These are phyloP conservation scores for Arabidopsis thaliana DNA, from an alignment of 345 rosid species.

Conservation along the genomic window DNA sequence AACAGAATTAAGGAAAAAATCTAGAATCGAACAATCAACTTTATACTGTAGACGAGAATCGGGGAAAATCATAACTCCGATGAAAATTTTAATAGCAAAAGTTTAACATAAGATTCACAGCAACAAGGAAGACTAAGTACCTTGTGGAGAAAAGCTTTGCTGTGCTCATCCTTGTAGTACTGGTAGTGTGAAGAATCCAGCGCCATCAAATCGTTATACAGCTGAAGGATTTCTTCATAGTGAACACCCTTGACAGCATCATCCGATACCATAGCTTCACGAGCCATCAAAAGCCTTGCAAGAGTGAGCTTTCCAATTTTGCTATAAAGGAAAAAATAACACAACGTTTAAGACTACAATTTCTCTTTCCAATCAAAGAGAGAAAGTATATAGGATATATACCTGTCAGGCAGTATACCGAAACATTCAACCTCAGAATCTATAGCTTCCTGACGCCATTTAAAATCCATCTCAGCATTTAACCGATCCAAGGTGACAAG, in stretches of 20 bases:
- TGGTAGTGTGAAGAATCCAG: constrained; percentile 69
- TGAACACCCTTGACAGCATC: constrained; percentile 47
- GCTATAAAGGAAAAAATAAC: constrained; percentile 48
- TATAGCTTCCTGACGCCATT: constrained; percentile 65
- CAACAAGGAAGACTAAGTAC: constrained; percentile 44
- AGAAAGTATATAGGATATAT: constrained; percentile 38
- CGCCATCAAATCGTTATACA: constrained; percentile 68
- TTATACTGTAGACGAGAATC: neutral
- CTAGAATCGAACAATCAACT: constrained; percentile 12
- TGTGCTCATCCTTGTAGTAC: constrained; percentile 79
- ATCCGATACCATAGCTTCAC: constrained; percentile 51
- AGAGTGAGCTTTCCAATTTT: constrained; percentile 95
- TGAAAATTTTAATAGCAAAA: neutral
- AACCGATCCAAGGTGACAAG: constrained; percentile 44
- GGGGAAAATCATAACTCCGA: neutral
- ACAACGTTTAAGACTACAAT: constrained; percentile 4
- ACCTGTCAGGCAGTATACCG: constrained; percentile 69
- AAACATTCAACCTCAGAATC: constrained; percentile 55
- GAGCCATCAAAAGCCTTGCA: constrained; percentile 83
- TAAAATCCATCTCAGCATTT: constrained; percentile 44
- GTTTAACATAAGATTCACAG: constrained; percentile 17
- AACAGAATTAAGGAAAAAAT: neutral
- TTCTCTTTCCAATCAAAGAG: constrained; percentile 8
- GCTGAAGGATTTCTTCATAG: constrained; percentile 67
- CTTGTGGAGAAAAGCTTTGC: constrained; percentile 70